Conservation (phyloP, 108 stramenopile genomes). For the Skeletonema potamos region DNA sequence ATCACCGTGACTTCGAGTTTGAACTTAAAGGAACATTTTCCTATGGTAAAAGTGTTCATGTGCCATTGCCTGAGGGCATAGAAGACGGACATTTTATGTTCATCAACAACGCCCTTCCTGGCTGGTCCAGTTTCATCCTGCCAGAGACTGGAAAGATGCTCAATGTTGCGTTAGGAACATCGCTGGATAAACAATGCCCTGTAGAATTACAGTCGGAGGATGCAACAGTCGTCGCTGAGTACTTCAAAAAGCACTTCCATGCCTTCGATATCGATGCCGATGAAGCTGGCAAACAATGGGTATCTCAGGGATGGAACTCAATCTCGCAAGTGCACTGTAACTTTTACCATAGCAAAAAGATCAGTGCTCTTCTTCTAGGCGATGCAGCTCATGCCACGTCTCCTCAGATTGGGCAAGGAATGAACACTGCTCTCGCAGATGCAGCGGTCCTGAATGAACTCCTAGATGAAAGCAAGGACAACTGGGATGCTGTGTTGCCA, state of each 20-base stretch:
- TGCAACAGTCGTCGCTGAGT: slow-evolving; percentile 32
- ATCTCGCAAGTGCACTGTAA: slow-evolving; percentile 50
- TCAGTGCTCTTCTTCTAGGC: slow-evolving; percentile 32
- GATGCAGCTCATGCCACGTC: slow-evolving; percentile 54
- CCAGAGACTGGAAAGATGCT: slow-evolving; percentile 45
- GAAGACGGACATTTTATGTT: slow-evolving; percentile 16
- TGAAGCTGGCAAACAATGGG: slow-evolving; percentile 48
- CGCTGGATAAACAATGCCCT: slow-evolving; percentile 13
- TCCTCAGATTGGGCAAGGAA: slow-evolving; percentile 50
- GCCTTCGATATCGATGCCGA: slow-evolving; percentile 45
- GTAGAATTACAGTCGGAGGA: slow-evolving; percentile 27
- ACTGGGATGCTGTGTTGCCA: slow-evolving; percentile 24
- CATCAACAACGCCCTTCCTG: slow-evolving; percentile 28
- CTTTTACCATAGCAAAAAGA: slow-evolving; percentile 36
- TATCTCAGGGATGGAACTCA: slow-evolving; percentile 40
- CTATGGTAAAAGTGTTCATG: slow-evolving; percentile 37
- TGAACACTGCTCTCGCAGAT: slow-evolving; percentile 53
- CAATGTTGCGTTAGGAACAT: slow-evolving; percentile 28
- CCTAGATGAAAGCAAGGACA: slow-evolving; percentile 36
- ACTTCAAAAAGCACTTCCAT: slow-evolving; percentile 33
- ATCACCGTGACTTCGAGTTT: slow-evolving; percentile 37
- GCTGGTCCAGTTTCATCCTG: slow-evolving; percentile 20
- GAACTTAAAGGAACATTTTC: slow-evolving; percentile 36
- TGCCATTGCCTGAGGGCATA: slow-evolving; percentile 3
- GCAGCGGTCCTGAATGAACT: slow-evolving; percentile 32